Base-by-base conservation (phyloP, 352 stramenopile genomes). In the Globisporangium echinulatum region DNA sequence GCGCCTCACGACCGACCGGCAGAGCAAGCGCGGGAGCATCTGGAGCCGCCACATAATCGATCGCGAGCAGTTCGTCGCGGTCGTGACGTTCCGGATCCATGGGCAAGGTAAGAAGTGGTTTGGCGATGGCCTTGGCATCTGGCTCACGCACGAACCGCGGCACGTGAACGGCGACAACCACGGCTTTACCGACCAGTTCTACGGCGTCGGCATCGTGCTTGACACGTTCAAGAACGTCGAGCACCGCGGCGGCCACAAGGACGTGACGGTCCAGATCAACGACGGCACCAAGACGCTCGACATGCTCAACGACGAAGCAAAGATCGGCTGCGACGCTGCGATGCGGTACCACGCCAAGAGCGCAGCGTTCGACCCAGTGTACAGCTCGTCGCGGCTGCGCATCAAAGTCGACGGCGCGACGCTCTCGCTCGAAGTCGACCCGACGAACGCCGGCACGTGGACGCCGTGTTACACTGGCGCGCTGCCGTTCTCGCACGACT, bases 161-260 rank as follows among this genome's bases (percentile, higher is more conserved):
- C 79, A 80, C 66, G 64, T 73, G 58, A 73, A 79, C 19, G 83
- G 83, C 44, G 72, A 87, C 56, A 90, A 89, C 66, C 82, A 91
- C 63, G 83, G 83, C 53, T 88, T 90, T 52, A 85, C 70, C 15
- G 76, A 86, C 64, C 74, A 87, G 52, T 92, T 71, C 66, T 73
- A 75, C 37, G 83, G 83, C 14, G 76, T 92, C 42, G 83, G 81
- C 52, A 86, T 91, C 49, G 43, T 91, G 11, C 56, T 92, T 36
- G 83, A 92, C 66, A 92, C 83, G 52, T 92, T 92, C 56, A 72
- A 81, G 60, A 92, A 92, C 62, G 67, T 87, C 11, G 81, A 92
- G 61, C 81, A 91, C 71, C 68, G 72, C 40, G 81, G 82, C 33
- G 83, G 81, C 14, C 83, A 92, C 69, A 91, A 91, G 64, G 83